Base-by-base conservation (phyloP, 306 rosid species). In the Medicago lupulina region DNA sequence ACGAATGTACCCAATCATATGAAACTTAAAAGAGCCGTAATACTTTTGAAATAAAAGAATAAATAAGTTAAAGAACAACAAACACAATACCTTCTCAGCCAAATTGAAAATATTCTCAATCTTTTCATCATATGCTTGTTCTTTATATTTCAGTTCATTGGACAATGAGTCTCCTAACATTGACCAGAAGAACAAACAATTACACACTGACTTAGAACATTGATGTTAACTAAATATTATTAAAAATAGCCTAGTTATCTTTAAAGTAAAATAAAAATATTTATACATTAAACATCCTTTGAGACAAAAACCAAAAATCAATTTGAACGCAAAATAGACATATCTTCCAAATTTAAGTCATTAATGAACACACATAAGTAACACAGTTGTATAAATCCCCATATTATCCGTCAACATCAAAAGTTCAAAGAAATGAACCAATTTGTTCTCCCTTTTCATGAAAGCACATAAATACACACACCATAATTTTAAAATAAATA, bases 111-210 rank as follows among this genome's bases (percentile, higher is more conserved):
- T 44, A 64, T 85, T 85, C 88, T 86, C 92, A 76, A 92, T 89
- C 80, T 83, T 87, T 14, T 83, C 67, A 61, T 95, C 96, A 92
- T 87, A 95, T 58, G 90, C 89, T 67, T 78, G 86, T 73, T 90
- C 88, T 83, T 95, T 95, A 79, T 84, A 88, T 66, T 87, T 89
- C 88, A 92, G 86, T 71, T 71, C 89, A 68, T 83, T 71, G 12
- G 99, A 86, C 72, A 95, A 79, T n/a, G 89, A 85, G 73, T 86
- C 51, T 71, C 97, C 99, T 95, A 71, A 79, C 6, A 77, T 77
- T 73, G 63, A 70, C 25, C 77, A 74, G 57, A 58, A 55, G 67
- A 71, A 76, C 69, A 74, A 67, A 75, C 60, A 62, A 16, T 82
- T 46, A 46, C 74, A 47, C 28, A 72, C 60, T 53, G 50, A 44